Evolutionary conservation across 441 rosid genomes (phyloP), one percentile per base, ranked within the genome.

Genomic region (Jatropha podagrica): DNA sequence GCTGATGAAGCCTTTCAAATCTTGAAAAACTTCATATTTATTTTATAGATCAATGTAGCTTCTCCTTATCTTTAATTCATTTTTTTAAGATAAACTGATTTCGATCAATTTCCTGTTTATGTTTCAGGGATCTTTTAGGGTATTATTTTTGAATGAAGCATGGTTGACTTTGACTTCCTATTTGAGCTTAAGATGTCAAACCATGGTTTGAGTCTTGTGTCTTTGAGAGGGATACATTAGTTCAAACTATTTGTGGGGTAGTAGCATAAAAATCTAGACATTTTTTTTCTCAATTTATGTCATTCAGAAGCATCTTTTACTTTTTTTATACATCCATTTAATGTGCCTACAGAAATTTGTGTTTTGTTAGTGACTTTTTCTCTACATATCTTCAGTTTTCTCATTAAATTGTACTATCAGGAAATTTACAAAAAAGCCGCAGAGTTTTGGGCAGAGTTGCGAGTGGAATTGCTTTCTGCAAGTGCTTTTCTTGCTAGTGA

Each of bases 401-500:
- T 79, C 65, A 65, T 76, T 55, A 62, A 48, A 32, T 73, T 46
- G n/a, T 18, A 61, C 61, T 74, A 27, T 63, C 78, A 94, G 98
- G 97, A 90, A 72, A 94, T 88, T 91, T 96, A 96, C 85, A 91
- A 87, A 83, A 92, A 88, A 82, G 92, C 99, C 72, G 97, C 99
- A 46, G 97, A 92, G 87, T 91, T 96, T 86, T 96, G 98, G 99
- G 99, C 97, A 77, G 97, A 94, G 85, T 88, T 96, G 82, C 96
- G 99, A 65, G 92, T 92, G 73, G 99, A 96, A 82, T 86, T 96
- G 89, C 89, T 96, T 65, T 85, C 98, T 76, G 99, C 98, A 23
- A 88, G 92, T 86, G 92, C 98, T 83, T 85, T 92, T 81, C 98
- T 89, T 69, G 79, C 85, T 73, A 82, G 80, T 81, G 99, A 94